phyloP scores from a whole-genome alignment of 768 basidiomycete genomes.

The Lanmaoa pseudosensibilis region DNA sequence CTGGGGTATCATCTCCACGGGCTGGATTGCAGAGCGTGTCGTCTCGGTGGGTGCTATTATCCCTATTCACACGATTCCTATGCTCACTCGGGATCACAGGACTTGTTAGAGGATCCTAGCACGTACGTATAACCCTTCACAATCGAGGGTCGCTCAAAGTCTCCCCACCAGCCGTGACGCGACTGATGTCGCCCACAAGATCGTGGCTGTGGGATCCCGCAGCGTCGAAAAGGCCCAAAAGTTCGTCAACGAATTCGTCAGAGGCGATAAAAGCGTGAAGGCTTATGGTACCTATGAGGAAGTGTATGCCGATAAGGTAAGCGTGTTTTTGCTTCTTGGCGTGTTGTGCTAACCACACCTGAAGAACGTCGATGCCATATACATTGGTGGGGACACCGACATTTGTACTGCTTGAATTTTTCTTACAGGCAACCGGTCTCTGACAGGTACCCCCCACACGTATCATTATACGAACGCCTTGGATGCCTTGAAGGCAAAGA shows the following conservation, averaged over 20 bases:
- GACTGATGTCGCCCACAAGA: not conserved
- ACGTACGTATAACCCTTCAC: not conserved
- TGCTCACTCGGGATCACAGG: not conserved
- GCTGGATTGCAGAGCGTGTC: not conserved
- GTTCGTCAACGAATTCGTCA: not conserved
- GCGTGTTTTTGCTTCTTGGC: too few species aligned
- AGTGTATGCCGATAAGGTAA: not conserved
- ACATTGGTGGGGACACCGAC: not conserved
- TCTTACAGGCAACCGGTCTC: too few species aligned
- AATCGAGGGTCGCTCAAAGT: not conserved
- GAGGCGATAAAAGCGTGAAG: not conserved
- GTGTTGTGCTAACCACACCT: not conserved
- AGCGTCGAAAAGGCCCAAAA: not conserved
- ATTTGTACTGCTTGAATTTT: not conserved
- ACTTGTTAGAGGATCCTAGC: not conserved
- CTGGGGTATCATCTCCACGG: not conserved
- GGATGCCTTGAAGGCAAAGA: not conserved
- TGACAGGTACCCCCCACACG: not conserved
- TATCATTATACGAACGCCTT: not conserved
- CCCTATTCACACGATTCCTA: not conserved
- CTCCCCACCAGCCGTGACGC: not conserved
- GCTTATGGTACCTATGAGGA: not conserved
- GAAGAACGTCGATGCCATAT: not conserved
- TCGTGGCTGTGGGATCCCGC: not conserved
- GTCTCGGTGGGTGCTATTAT: constrained; percentile 33